Evolutionary conservation across 257 asterid species (phyloP).

Genomic region (Lycium ferocissimum): DNA sequence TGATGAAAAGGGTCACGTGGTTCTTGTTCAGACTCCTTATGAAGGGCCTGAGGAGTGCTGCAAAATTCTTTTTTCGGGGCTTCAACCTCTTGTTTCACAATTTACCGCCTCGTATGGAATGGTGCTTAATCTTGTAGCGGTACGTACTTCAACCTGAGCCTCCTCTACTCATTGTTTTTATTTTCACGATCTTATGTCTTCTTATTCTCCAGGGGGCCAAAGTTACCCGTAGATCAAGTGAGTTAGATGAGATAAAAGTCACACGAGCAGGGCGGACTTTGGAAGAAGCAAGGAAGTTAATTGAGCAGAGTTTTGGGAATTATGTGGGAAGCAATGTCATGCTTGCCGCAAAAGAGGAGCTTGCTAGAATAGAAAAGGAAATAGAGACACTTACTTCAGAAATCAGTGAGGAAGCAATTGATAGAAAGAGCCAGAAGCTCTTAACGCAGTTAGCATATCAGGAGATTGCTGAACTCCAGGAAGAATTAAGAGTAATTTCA

Average conservation of each 20-base stretch:
- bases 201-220: slow-evolving; percentile 78
- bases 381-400: slow-evolving; percentile 73
- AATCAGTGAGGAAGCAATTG: slow-evolving; percentile 90
- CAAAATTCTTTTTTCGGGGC: slow-evolving; percentile 92
- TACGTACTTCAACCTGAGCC: slow-evolving; percentile 43
- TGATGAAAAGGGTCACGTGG: slow-evolving; percentile 90
- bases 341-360: slow-evolving; percentile 96
- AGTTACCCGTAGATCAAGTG: slow-evolving; percentile 66
- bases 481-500: slow-evolving; percentile 74
- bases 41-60: slow-evolving; percentile 98
- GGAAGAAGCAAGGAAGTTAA: slow-evolving; percentile 95
- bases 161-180: slow-evolving; percentile 34
- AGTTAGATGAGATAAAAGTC: slow-evolving; percentile 55
- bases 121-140: slow-evolving; percentile 99
- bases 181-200: slow-evolving; percentile 32
- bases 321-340: slow-evolving; percentile 98
- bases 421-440: slow-evolving; percentile 68
- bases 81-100: slow-evolving; percentile 94
- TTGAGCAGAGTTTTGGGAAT: slow-evolving; percentile 98
- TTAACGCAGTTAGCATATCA: slow-evolving; percentile 69
- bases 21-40: slow-evolving; percentile 86
- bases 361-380: slow-evolving; percentile 79
- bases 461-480: slow-evolving; percentile 87
- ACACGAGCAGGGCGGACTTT: slow-evolving; percentile 80
- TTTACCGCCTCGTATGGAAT: slow-evolving; percentile 98